A percentile compares a stretch with the other conserved stretches of the same genome.
Conservation (phyloP, 208 protist species). For the Naegleria fowleri region DNA sequence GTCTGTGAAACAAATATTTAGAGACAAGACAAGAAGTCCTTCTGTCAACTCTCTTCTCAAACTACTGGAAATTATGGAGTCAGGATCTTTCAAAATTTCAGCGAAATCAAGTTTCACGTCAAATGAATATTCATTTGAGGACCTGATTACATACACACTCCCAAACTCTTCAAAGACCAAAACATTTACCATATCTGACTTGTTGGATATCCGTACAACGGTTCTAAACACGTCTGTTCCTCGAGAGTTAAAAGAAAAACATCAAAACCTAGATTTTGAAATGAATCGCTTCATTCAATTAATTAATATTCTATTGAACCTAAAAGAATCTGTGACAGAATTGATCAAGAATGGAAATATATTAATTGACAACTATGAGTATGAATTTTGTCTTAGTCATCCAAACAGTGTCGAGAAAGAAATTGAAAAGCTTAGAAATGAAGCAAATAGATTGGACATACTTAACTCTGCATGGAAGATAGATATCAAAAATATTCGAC, state of each 20-base stretch:
- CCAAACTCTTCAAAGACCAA: neutral
- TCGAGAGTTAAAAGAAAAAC: neutral
- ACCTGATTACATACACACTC: neutral
- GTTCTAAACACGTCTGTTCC: neutral
- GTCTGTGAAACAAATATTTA: neutral
- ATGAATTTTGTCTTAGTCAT: neutral
- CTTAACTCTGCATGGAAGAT: neutral
- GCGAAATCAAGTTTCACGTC: neutral
- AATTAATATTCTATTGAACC: neutral
- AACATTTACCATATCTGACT: neutral
- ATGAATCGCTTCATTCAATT: neutral
- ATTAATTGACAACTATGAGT: neutral
- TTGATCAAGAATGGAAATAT: neutral
- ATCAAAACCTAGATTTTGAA: neutral
- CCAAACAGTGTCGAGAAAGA: neutral
- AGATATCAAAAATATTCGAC: neutral
- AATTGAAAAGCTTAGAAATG: neutral
- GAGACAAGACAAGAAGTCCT: neutral
- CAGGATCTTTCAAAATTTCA: neutral
- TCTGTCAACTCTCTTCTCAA: neutral
- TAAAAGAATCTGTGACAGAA: neutral
- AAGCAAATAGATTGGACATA: neutral
- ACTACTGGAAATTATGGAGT: neutral
- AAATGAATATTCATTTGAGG: neutral
- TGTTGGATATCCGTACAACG: neutral